Percentiles rank a stretch among this genome's conserved stretches.
phyloP scores from a whole-genome alignment of 2,329 filamentous ascomycete species.

The Dothideomycetes sp. region DNA sequence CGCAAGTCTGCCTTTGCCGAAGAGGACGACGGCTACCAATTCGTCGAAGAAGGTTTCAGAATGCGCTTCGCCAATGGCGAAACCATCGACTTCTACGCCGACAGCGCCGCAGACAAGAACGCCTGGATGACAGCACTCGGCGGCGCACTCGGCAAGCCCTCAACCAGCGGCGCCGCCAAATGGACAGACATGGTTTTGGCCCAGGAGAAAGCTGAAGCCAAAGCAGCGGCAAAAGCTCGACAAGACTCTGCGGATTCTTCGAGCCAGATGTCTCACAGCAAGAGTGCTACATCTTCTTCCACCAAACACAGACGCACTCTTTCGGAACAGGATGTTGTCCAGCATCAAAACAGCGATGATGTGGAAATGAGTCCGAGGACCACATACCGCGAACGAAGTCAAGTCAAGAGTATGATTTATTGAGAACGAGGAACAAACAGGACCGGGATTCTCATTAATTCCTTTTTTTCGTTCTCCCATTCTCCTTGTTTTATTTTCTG shows the following conservation, averaged over 20 bases:
- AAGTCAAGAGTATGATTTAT: conserved; percentile 33
- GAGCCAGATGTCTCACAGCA: conserved; percentile 21
- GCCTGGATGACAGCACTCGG: conserved; percentile 86
- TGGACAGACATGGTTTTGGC: conserved; percentile 53
- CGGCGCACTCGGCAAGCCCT: conserved; percentile 56
- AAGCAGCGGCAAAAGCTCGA: conserved; percentile 4
- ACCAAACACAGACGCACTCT: conserved; percentile 15
- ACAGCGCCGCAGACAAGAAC: conserved; percentile 78
- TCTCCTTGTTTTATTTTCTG: neutral
- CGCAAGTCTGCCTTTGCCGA: conserved; percentile 94
- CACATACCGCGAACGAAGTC: conserved; percentile 24
- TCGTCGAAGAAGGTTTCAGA: conserved; percentile 97
- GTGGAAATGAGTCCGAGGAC: conserved; percentile 23
- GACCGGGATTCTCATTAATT: neutral
- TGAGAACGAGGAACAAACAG: conserved; percentile 14
- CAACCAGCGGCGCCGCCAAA: conserved; percentile 37
- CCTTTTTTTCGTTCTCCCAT: neutral
- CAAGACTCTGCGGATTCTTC: neutral
- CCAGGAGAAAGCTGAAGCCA: conserved; percentile 15
- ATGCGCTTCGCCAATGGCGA: conserved; percentile 98
- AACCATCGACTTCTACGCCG: conserved; percentile 96
- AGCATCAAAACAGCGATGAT: conserved; percentile 24
- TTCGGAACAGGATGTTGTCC: conserved; percentile 16
- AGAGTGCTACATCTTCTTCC: conserved; percentile 14
- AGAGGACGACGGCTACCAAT: conserved; percentile 99